A percentile compares a stretch with the other conserved stretches of the same genome.
These are phyloP conservation scores for Stephanodiscus triporus DNA, from an alignment of 108 stramenopile species.

Conservation along the genomic window DNA sequence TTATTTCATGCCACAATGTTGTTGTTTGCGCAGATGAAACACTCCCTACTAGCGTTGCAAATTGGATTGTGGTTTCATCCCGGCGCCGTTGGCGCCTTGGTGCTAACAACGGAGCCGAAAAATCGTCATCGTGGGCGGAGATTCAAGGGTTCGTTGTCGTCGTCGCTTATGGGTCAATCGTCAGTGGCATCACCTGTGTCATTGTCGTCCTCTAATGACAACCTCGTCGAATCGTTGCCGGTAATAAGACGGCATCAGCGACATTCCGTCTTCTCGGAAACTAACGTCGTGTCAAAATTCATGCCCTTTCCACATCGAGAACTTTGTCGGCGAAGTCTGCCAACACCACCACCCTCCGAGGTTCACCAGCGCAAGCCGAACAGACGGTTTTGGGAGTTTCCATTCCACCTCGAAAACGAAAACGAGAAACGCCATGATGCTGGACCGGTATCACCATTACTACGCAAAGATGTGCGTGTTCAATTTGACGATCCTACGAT, in stretches of 20 bases:
- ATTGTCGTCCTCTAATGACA: too few species aligned
- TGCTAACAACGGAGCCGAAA: too few species aligned
- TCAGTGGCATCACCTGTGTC: too few species aligned
- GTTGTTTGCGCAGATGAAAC: too few species aligned
- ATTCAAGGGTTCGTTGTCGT: too few species aligned
- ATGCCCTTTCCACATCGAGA: conserved; percentile 26
- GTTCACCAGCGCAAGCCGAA: neutral
- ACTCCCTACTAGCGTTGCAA: too few species aligned
- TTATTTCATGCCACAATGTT: too few species aligned
- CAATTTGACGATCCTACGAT: conserved; percentile 18
- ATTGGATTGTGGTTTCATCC: too few species aligned
- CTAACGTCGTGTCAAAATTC: conserved; percentile 26
- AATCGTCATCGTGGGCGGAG: too few species aligned
- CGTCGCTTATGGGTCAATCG: too few species aligned
- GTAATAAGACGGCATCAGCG: neutral
- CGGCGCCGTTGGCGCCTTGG: too few species aligned
- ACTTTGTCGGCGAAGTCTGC: conserved; percentile 7
- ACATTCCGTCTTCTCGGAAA: conserved; percentile 13
- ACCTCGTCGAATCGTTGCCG: too few species aligned
- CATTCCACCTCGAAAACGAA: neutral
- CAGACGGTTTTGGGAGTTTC: conserved; percentile 9
- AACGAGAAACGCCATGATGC: neutral
- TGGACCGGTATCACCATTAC: neutral
- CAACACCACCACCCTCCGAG: neutral
- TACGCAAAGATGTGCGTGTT: conserved; percentile 22